Evolutionary conservation across 169 alveolate genomes (phyloP).

Genomic region (Theileria annulata): DNA sequence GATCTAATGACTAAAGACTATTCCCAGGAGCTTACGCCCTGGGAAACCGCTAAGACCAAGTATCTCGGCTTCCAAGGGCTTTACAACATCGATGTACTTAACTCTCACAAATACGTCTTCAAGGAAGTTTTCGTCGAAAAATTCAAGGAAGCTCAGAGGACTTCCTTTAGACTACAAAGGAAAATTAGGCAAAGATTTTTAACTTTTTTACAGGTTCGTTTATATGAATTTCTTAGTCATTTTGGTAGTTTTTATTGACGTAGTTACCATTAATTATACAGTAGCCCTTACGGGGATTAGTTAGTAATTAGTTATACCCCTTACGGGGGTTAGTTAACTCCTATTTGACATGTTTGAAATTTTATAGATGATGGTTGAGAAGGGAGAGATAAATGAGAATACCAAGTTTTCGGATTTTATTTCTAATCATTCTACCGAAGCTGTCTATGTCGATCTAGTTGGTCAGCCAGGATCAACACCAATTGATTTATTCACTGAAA

Average conservation of each 20-base stretch:
- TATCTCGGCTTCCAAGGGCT: constrained; percentile 68
- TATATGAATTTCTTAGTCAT: not conserved
- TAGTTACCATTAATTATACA: not conserved
- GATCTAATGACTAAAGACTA: constrained; percentile 59
- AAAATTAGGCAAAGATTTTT: constrained; percentile 75
- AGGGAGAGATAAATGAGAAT: constrained; percentile 39
- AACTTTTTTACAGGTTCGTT: constrained; percentile 69
- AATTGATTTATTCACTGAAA: constrained; percentile 56
- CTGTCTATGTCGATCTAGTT: constrained; percentile 61
- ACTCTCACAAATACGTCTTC: constrained; percentile 70
- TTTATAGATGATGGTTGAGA: constrained; percentile 46
- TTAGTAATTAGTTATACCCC: too few relatives aligned
- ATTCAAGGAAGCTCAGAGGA: constrained; percentile 61
- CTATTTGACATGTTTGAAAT: not conserved
- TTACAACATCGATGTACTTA: constrained; percentile 69
- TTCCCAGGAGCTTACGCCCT: constrained; percentile 50
- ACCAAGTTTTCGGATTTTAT: constrained; percentile 54
- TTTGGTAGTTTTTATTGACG: too few relatives aligned
- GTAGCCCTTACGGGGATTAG: not conserved
- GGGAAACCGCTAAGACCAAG: constrained; percentile 66
- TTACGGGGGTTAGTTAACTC: not conserved
- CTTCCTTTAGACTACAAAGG: constrained; percentile 69
- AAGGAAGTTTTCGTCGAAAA: constrained; percentile 57
- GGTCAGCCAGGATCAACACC: constrained; percentile 73
- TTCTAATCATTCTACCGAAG: constrained; percentile 57